These are phyloP conservation scores for Rhazya stricta DNA, from an alignment of 257 asterid species.

Conservation along the genomic window DNA sequence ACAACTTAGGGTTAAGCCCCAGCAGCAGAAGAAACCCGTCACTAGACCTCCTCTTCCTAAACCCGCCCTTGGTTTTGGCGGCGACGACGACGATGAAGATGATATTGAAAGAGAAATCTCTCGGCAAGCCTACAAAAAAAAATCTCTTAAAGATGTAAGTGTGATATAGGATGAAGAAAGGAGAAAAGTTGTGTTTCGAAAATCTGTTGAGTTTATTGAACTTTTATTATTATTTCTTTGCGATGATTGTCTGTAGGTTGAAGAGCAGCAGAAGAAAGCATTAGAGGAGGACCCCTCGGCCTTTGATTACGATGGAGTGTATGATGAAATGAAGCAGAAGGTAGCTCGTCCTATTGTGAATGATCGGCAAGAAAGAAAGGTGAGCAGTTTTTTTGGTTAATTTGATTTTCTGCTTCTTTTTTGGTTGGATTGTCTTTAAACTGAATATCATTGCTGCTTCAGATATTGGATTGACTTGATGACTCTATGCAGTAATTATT, in stretches of 20 bases:
- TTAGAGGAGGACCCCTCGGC: conserved; percentile 85
- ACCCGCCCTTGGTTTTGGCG: conserved; percentile 46
- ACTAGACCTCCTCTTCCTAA: conserved; percentile 53
- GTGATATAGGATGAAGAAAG: neutral
- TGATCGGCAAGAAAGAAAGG: conserved; percentile 75
- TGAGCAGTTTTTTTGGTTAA: conserved; percentile 21
- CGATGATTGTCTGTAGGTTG: conserved; percentile 39
- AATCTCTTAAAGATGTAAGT: conserved; percentile 70
- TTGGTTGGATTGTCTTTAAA: neutral
- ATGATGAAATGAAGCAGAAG: conserved; percentile 81
- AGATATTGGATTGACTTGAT: neutral
- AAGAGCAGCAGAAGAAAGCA: conserved; percentile 87
- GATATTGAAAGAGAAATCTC: conserved; percentile 71
- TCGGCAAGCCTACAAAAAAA: conserved; percentile 81
- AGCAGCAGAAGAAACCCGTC: conserved; percentile 61
- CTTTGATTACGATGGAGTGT: conserved; percentile 90
- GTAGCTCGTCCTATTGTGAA: conserved; percentile 52
- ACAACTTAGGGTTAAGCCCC: conserved; percentile 70
- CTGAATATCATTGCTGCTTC: neutral
- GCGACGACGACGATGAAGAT: conserved; percentile 57
- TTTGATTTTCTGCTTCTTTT: neutral
- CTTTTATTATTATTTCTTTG: conserved; percentile 2
- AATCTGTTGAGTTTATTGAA: neutral
- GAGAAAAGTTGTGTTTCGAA: neutral
- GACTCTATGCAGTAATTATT: neutral